phyloP scores from a whole-genome alignment of 345 rosid species.

The Durio zibethinus region DNA sequence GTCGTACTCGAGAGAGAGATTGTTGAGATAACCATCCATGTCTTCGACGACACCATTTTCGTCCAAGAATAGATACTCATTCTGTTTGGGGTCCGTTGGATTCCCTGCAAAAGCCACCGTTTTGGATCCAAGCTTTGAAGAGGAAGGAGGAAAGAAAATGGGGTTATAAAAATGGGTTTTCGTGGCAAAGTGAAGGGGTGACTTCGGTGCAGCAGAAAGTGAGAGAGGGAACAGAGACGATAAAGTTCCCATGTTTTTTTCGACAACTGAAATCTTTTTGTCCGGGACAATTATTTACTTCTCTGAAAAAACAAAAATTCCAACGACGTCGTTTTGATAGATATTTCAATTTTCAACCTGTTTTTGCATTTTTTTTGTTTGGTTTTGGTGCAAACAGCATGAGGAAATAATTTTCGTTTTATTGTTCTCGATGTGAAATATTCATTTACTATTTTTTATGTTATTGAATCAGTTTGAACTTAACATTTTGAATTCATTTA shows the following conservation, averaged over 20 bases:
- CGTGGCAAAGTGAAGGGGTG: conserved; percentile 10
- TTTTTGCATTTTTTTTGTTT: too few relatives aligned
- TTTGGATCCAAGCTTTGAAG: conserved; percentile 22
- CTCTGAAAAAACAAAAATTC: too few relatives aligned
- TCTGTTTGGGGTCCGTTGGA: conserved; percentile 30
- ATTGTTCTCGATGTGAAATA: too few relatives aligned
- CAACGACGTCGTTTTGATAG: background rate
- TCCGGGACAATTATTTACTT: background rate
- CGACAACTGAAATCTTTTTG: background rate
- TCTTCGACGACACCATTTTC: conserved; percentile 68
- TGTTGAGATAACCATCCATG: conserved; percentile 84
- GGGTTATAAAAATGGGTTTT: background rate
- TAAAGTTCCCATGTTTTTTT: conserved; percentile 24
- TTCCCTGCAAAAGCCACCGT: conserved; percentile 39
- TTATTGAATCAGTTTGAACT: too few relatives aligned
- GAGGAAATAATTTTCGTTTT: too few relatives aligned
- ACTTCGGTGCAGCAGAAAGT: conserved; percentile 12
- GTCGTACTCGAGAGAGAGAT: conserved; percentile 90
- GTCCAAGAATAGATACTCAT: conserved; percentile 53
- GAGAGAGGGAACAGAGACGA: conserved; percentile 28
- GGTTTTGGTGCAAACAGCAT: too few relatives aligned
- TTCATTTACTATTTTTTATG: too few relatives aligned
- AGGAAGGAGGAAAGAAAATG: conserved; percentile 5
- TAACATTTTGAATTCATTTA: too few relatives aligned
- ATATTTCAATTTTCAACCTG: background rate